Conservation (phyloP, 2,329 filamentous ascomycete genomes). For the Pseudogymnoascus sp. region DNA sequence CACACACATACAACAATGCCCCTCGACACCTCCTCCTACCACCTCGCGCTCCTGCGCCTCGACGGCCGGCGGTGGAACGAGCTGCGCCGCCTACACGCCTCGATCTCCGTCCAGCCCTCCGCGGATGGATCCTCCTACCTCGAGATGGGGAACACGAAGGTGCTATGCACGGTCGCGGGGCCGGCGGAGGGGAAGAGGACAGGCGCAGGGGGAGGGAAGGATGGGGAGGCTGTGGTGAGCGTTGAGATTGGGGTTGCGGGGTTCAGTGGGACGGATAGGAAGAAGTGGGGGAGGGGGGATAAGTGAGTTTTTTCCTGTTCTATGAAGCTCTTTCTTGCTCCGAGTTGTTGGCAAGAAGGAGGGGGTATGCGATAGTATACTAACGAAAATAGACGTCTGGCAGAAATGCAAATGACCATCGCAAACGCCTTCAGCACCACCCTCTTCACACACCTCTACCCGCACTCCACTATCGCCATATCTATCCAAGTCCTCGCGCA, state of each 20-base stretch:
- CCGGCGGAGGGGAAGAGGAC: slow-evolving; percentile 61
- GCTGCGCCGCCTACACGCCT: slow-evolving; percentile 76
- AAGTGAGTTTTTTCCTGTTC: slow-evolving; percentile 48
- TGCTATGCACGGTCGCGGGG: slow-evolving; percentile 85
- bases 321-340: neutral
- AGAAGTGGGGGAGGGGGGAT: slow-evolving; percentile 65
- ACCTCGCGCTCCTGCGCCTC: slow-evolving; percentile 72
- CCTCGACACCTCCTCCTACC: slow-evolving; percentile 88
- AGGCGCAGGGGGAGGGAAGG: slow-evolving; percentile 31
- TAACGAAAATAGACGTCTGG: slow-evolving; percentile 52
- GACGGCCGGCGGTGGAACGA: slow-evolving; percentile 95
- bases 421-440: slow-evolving; percentile 67
- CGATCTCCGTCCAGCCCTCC: slow-evolving; percentile 85
- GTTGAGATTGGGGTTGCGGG: slow-evolving; percentile 81
- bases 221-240: slow-evolving; percentile 56
- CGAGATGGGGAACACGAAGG: slow-evolving; percentile 95
- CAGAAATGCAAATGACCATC: slow-evolving; percentile 75
- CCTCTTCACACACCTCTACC: slow-evolving; percentile 80
- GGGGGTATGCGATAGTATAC: neutral
- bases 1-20: slow-evolving; percentile 53
- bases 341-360: neutral
- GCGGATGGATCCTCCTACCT: slow-evolving; percentile 91
- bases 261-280: slow-evolving; percentile 81
- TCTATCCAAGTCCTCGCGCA: slow-evolving; percentile 81
- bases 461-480: slow-evolving; percentile 75